Percentiles rank a stretch among this genome's conserved stretches.
Evolutionary conservation across 2,329 filamentous ascomycete genomes (phyloP).

Genomic region (Penicillium rolfsii): DNA sequence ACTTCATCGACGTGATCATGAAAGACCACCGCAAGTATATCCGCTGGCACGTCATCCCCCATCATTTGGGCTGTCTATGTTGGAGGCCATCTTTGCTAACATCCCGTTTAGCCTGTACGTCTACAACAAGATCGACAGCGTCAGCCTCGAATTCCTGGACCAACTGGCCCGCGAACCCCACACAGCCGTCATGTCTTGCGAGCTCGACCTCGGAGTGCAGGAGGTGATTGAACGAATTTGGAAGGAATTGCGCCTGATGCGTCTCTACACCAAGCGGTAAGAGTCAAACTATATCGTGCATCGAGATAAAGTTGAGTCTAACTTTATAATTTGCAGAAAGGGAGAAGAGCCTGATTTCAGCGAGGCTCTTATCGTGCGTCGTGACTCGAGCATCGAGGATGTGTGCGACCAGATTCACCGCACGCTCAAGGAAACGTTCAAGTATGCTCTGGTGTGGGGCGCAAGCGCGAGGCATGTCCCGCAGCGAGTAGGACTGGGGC

Average conservation of each 20-base stretch:
- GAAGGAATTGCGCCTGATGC: constrained; percentile 86
- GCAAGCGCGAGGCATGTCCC: constrained; percentile 93
- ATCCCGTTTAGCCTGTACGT: constrained; percentile 73
- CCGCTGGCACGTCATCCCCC: constrained; percentile 55
- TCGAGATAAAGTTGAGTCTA: neutral
- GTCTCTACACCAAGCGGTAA: constrained; percentile 86
- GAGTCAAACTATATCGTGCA: constrained; percentile 4
- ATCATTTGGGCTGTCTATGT: neutral
- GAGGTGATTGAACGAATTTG: constrained; percentile 95
- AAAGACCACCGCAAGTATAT: constrained; percentile 99
- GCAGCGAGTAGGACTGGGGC: constrained; percentile 84
- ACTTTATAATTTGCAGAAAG: constrained; percentile 60
- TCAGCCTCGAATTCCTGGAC: constrained; percentile 91
- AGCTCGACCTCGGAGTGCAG: constrained; percentile 87
- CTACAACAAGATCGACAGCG: constrained; percentile 99
- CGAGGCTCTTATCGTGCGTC: constrained; percentile 91
- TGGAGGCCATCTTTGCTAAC: neutral
- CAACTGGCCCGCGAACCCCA: constrained; percentile 87
- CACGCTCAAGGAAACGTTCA: constrained; percentile 96
- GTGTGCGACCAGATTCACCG: constrained; percentile 95
- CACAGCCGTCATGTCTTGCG: constrained; percentile 96
- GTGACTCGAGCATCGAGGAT: constrained; percentile 88
- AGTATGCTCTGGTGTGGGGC: constrained; percentile 97
- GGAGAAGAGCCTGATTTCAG: constrained; percentile 84
- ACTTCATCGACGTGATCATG: constrained; percentile 99